Base-by-base conservation (phyloP, 257 asterid genomes). In the Capsicum baccatum region DNA sequence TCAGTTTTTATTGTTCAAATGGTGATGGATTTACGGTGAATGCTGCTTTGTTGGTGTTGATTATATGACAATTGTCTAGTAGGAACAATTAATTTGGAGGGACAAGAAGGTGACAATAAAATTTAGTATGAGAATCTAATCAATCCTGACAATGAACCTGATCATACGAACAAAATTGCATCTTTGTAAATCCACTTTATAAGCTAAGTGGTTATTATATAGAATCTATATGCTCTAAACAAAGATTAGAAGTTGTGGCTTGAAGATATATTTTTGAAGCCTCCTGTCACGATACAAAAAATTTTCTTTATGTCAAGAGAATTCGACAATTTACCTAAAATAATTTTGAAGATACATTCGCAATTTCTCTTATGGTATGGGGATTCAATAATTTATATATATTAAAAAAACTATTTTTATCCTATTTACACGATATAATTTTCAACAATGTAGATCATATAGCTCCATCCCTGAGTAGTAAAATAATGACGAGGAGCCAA, bases 61-160 rank as follows among this genome's bases (percentile, higher is more conserved):
- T 73, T 73, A n/a, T 47, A 73, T 47, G 79, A 6, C 44, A 67
- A 39, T 39, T 69, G 16, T 69, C 79, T 21, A 74, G 47, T 21
- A 74, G 39, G 9, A 74, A 74, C 6, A 74, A 50, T 74, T 50
- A 3, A 74, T 50, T 50, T 50, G 21, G 3, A 26, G 64, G 21
- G 63, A 26, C 81, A 76, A 14, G 64, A 52, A 71, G 14, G 26
- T 14, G 63, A 76, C 6, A 21, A 54, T 13, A 50, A 3, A 50
- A 74, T 52, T 52, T 74, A 74, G 44, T 39, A 39, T 39, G 44
- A 3, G 44, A 39, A 39, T 74, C 21, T 52, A 14, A 76, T 76
- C 14, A 52, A 52, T 54, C 9, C 64, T 52, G 12, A 76, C 81
- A 76, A 39, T 52, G 81, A 52, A 54, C 81, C 15, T 26, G 64